Evolutionary conservation across 2,329 filamentous ascomycete species (phyloP), one percentile per base, ranked within the genome.

Genomic region (Epichloe typhina): DNA sequence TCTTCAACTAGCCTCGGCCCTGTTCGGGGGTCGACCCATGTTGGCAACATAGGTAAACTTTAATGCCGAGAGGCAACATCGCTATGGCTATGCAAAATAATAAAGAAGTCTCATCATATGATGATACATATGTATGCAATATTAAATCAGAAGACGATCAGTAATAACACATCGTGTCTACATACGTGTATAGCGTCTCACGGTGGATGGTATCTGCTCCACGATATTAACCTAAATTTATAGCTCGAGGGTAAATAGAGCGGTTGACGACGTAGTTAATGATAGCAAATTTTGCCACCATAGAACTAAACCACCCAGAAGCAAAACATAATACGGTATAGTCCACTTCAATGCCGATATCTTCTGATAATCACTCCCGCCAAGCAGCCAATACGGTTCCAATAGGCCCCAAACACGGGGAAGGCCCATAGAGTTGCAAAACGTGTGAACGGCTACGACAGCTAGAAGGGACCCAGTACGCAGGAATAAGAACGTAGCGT

Each of bases 401-500:
- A 96, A 79, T 8, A 78, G 72, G 1, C 93, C 91, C 82, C 86
- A 95, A 52, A 97, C 69, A 6, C 89, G 78, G 21, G 93, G 93
- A 47, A 97, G 71, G 7, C 93, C 93, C 76, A 90, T 86, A 71
- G 79, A 86, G 64, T 98, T 98, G 71, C 93, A 98, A 63, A 97
- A 93, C 9, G 80, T 77, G 62, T 98, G 93, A 5, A 87, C 83
- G 19, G 83, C 62, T 49, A 91, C 82, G 35, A 84, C 84, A 12
- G 86, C 83, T 40, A 83, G 74, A 39, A 97, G 69, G 46, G 85
- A 94, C 3, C 88, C 89, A 0, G 89, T 94, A 37, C 91, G 82
- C 19, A 98, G 64, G 61, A 86, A 95, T 19, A 96, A 61, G 60
- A 97, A 98, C 0, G 88, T 89, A 4, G 86, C 90, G 67, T 93